These are phyloP conservation scores for Glonium stellatum DNA, from an alignment of 495 filamentous ascomycete genomes.

Conservation along the genomic window DNA sequence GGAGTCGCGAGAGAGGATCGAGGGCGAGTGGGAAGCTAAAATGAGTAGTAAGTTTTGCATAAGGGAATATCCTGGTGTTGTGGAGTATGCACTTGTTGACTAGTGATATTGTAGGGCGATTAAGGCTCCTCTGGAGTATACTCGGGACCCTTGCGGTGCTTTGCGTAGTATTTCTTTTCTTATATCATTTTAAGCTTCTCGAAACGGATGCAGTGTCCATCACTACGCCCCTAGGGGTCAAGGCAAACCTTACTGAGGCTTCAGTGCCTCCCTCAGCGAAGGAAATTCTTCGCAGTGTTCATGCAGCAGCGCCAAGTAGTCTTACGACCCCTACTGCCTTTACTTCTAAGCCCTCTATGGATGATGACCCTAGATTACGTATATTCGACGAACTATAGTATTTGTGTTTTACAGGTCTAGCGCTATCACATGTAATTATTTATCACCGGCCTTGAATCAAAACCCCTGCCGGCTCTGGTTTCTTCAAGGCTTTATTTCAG, in stretches of 20 bases:
- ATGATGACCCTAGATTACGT: constrained; percentile 16
- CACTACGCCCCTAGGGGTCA: constrained; percentile 1
- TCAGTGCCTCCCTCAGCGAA: constrained; percentile 21
- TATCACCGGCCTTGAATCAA: neutral
- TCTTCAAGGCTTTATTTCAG: too few relatives aligned
- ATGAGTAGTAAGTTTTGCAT: constrained; percentile 38
- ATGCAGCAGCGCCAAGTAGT: neutral
- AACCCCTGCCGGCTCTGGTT: too few relatives aligned
- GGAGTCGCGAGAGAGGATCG: constrained; percentile 63
- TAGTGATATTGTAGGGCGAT: constrained; percentile 14
- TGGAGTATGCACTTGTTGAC: neutral
- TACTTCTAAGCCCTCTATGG: neutral
- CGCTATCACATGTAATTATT: neutral
- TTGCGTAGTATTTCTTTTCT: constrained; percentile 10
- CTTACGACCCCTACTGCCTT: neutral
- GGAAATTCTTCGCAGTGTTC: constrained; percentile 14
- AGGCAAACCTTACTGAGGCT: constrained; percentile 6
- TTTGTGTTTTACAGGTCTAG: neutral
- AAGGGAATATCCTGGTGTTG: neutral
- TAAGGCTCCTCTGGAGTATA: constrained; percentile 23
- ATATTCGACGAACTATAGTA: constrained; percentile 25
- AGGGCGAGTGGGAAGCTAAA: constrained; percentile 64
- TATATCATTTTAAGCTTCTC: constrained; percentile 16
- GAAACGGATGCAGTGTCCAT: neutral
- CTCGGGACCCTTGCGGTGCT: constrained; percentile 12